Evolutionary conservation across 2,329 filamentous ascomycete genomes (phyloP), one percentile per base, ranked within the genome.

Genomic region (Aspergillus sp.): DNA sequence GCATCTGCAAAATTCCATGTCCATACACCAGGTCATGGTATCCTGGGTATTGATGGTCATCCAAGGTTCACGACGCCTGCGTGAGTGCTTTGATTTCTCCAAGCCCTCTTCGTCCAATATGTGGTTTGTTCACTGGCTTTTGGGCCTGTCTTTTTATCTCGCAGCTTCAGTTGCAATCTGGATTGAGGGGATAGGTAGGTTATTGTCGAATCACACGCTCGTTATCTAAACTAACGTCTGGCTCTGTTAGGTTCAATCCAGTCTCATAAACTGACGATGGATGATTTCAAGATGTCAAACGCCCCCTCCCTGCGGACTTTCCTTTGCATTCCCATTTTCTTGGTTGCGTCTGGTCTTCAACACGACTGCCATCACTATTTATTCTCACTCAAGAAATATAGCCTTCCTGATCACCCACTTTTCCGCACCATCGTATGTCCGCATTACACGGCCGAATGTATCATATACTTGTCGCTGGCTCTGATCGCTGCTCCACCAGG

Each of bases 361-460:
- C 79, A 91, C 64, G 75, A 80, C 52, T 87, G 83, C 58, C 88
- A 91, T 61, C 69, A 69, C 43, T 75, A 90, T 56, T 76, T 93
- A 13, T 81, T 83, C 34, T 77, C 78, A 33, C 69, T 93, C 47
- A 79, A 81, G 61, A 91, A 90, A 60, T 97, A 98, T 67, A 86
- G 86, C 8, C 74, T 97, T 26, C 91, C 91, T 0, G 71, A 77
- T 2, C 77, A 85, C 47, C 83, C 84, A 3, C 69, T 86, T 45
- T 98, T 97, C 65, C 73, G 73, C 36, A 73, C 75, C 45, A 66
- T 94, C 19, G 69, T 96, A 33, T 94, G 87, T 56, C 90, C 93
- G 12, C 93, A 98, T 68, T 98, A 97, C 66, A 86, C 86, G 4
- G 88, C 85, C 58, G 93, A 97, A 69, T 90, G 88, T 60, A 62